phyloP scores from a whole-genome alignment of 2,329 filamentous ascomycete genomes.

The Akanthomyces dipterigenus region DNA sequence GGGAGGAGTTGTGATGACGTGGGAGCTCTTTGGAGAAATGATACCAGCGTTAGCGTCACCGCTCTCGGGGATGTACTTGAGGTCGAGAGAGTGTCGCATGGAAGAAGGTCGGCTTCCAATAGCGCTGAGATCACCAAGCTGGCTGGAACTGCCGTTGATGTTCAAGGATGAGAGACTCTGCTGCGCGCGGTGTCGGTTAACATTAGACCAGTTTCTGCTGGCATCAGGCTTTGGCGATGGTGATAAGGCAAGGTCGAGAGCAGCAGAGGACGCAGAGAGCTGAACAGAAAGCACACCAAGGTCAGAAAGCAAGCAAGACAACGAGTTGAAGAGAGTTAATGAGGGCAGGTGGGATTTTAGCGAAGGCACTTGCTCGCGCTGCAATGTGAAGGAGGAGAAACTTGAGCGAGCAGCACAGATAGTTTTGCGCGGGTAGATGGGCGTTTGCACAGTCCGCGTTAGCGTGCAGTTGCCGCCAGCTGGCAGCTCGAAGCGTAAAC shows the following conservation, averaged over 20 bases:
- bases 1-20: conserved; percentile 55
- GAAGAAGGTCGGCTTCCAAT: conserved; percentile 42
- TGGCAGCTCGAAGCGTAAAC: conserved; percentile 5
- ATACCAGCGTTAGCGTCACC: conserved; percentile 31
- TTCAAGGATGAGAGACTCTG: conserved; percentile 49
- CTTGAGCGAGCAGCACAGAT: neutral
- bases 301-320: conserved; percentile 27
- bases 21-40: conserved; percentile 41
- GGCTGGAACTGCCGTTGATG: conserved; percentile 26
- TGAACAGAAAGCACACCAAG: conserved; percentile 35
- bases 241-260: conserved; percentile 70
- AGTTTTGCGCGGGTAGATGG: neutral
- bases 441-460: neutral
- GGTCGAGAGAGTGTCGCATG: conserved; percentile 52
- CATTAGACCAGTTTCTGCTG: conserved; percentile 51
- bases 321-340: conserved; percentile 13
- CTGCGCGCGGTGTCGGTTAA: conserved; percentile 62
- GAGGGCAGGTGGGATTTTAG: neutral
- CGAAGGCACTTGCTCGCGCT: neutral
- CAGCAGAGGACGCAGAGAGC: conserved; percentile 74
- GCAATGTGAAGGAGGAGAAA: neutral
- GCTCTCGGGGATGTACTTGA: conserved; percentile 44
- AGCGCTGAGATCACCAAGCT: conserved; percentile 38
- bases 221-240: conserved; percentile 58
- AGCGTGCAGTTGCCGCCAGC: conserved; percentile 4